Evolutionary conservation across 176 grass and related monocot species (phyloP), one percentile per base, ranked within the genome.

Genomic region (Neostapfia colusana): DNA sequence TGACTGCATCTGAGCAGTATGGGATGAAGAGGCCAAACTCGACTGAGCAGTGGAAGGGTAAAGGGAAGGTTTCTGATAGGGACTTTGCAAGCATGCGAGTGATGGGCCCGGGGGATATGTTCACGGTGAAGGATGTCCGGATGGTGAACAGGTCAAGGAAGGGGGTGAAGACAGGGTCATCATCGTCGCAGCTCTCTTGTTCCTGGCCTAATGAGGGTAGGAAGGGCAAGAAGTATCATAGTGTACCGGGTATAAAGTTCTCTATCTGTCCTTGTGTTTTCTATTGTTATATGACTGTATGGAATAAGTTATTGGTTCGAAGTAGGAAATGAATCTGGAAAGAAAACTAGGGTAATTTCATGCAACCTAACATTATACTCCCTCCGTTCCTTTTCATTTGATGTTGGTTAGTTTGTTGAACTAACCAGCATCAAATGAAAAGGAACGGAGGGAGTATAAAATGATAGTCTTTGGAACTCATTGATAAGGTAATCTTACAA

Each of bases 1-100:
- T 93, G 90, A 61, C 72, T 75, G 88, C 78, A 40, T 97, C 90
- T 10, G 86, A 81, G 67, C 74, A 80, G 78, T 93, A 93, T 37
- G 90, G 93, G 21, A 97, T 93, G 88, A 93, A 90, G 88, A 82
- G 66, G 62, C 72, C 69, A 13, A 89, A 78, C 64, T 89, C 69
- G 5, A 6, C 70, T 38, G 65, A 70, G 3, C 60, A 25, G 38
- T 15, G 48, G 8, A 93, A 93, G 41, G 83, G 60, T 46, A 89
- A 81, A 21, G 63, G 43, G n/a, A 59, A 21, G 6, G 71, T n/a
- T 18, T 63, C 14, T 81, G 71, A 67, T 9, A 44, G 67, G 24
- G 85, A 58, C 6, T 38, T 85, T 8, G 46, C 69, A 23, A 87
- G 88, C 55, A 77, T 87, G 57, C 74, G 28, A 31, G 55, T 85